Conservation (phyloP, 345 rosid genomes). For the Dimocarpus longan region DNA sequence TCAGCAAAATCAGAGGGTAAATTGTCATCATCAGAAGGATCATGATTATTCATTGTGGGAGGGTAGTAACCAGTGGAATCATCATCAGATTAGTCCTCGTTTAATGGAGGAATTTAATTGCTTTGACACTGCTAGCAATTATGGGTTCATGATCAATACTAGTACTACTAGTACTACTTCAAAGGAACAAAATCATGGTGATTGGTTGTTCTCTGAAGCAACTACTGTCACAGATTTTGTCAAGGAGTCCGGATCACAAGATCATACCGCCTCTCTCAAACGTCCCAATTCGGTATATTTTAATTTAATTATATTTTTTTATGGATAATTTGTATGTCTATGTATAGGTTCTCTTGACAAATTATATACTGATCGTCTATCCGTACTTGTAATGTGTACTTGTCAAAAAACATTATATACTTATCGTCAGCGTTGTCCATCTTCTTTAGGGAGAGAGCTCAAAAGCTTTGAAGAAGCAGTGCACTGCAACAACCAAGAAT, state of each 20-base stretch:
- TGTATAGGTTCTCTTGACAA: not conserved
- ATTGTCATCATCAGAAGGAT: constrained; percentile 13
- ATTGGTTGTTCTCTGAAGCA: constrained; percentile 68
- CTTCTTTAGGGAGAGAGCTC: constrained; percentile 47
- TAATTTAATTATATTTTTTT: not conserved
- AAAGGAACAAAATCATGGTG: constrained; percentile 37
- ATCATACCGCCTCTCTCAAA: constrained; percentile 40
- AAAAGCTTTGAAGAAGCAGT: constrained; percentile 62
- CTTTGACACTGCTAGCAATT: constrained; percentile 42
- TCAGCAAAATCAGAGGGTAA: constrained; percentile 34
- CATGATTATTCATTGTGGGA: constrained; percentile 44
- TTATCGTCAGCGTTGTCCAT: too few relatives aligned
- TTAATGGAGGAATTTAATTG: constrained; percentile 36
- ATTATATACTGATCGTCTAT: too few relatives aligned
- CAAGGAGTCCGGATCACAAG: constrained; percentile 43
- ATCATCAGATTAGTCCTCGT: constrained; percentile 34
- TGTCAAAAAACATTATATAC: not conserved
- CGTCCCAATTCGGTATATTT: constrained; percentile 55
- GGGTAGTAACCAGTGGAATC: constrained; percentile 35
- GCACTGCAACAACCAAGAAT: constrained; percentile 37
- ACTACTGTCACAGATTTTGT: constrained; percentile 43
- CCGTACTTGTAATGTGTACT: not conserved
- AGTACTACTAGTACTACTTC: not conserved
- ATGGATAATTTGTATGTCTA: not conserved
- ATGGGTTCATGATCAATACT: constrained; percentile 22